Conservation (phyloP, 805 yeast species). For the Starmerella vitae region DNA sequence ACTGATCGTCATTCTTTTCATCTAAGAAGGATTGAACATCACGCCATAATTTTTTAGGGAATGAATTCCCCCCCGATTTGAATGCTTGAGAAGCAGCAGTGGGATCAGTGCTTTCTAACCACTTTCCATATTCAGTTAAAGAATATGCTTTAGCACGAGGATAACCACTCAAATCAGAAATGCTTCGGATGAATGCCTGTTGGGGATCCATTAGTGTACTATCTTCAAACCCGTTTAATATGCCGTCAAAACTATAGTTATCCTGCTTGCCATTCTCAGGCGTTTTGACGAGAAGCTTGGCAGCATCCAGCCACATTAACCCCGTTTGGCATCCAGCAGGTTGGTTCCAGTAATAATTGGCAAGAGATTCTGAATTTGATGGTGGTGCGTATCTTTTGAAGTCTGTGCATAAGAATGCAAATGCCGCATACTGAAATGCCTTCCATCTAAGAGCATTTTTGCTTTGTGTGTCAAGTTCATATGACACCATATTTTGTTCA, state of each 20-base stretch:
- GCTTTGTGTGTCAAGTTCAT: conserved; percentile 20
- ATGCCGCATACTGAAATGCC: conserved; percentile 49
- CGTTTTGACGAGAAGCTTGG: conserved; percentile 31
- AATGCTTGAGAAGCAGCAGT: conserved; percentile 15
- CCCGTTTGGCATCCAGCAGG: conserved; percentile 17
- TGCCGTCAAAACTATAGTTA: not conserved
- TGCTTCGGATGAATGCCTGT: conserved; percentile 11
- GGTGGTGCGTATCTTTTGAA: not conserved
- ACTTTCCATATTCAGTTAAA: conserved; percentile 12
- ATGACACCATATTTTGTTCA: conserved; percentile 24
- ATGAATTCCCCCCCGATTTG: conserved; percentile 7
- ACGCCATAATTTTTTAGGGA: conserved; percentile 11
- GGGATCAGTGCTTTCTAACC: conserved; percentile 8
- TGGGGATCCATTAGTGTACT: conserved; percentile 3
- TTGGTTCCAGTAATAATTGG: conserved; percentile 1
- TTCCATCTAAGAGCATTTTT: conserved; percentile 37
- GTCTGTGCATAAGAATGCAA: conserved; percentile 32
- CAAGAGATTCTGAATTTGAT: not conserved
- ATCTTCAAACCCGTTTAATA: not conserved
- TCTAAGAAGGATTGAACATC: conserved; percentile 4
- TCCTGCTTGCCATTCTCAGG: conserved; percentile 4
- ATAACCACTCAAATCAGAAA: conserved; percentile 12
- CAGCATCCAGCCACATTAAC: conserved; percentile 19
- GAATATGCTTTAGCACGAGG: conserved; percentile 15
- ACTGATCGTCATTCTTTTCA: conserved; percentile 9